Percentiles rank a stretch among this genome's conserved stretches.
Conservation (phyloP, 352 stramenopile genomes). For the Blastocystis sp. region DNA sequence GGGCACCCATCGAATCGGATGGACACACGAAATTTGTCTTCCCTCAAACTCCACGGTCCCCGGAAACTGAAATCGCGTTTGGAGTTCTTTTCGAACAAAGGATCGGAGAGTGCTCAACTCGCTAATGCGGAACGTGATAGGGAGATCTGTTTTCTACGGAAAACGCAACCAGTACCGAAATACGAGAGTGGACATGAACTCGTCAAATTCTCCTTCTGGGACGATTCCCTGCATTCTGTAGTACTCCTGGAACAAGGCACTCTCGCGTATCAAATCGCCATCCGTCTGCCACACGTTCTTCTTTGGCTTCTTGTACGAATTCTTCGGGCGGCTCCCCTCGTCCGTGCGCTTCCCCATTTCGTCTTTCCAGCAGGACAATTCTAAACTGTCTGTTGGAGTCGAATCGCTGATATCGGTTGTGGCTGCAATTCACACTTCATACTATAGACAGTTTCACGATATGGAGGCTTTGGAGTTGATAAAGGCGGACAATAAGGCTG, state of each 20-base stretch:
- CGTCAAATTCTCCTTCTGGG: constrained; percentile 83
- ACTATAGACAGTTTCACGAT: no score
- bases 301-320: not conserved
- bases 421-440: no score
- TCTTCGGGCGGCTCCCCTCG: not conserved
- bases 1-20: constrained; percentile 86
- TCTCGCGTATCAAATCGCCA: constrained; percentile 37
- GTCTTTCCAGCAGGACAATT: not conserved
- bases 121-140: constrained; percentile 90
- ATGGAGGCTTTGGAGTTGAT: not conserved
- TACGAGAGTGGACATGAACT: constrained; percentile 86
- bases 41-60: constrained; percentile 81
- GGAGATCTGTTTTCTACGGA: constrained; percentile 80
- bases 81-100: constrained; percentile 85
- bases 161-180: not conserved
- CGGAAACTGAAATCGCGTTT: constrained; percentile 84
- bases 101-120: constrained; percentile 85
- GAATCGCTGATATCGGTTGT: no score
- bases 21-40: constrained; percentile 75
- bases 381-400: not conserved
- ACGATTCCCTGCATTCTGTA: constrained; percentile 86
- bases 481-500: not conserved
- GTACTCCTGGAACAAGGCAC: constrained; percentile 81
- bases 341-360: constrained; percentile 19
- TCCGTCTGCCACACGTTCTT: not conserved